Evolutionary conservation across 2,329 filamentous ascomycete species (phyloP).

Genomic region (Xylaria sp.): DNA sequence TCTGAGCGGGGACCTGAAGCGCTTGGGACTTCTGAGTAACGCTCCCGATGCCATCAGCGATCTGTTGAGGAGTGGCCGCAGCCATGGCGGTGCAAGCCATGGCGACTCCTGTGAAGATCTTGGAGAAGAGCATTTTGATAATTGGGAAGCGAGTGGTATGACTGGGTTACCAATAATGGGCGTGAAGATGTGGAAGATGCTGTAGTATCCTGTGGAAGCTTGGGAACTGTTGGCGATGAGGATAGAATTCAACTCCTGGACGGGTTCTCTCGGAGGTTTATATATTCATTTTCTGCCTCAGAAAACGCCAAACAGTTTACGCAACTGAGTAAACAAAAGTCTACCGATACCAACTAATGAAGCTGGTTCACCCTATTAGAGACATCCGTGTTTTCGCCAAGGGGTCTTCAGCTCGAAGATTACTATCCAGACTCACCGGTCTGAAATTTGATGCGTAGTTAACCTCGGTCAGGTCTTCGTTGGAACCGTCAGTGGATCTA

Average conservation of each 20-base stretch:
- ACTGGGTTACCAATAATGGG: conserved; percentile 18
- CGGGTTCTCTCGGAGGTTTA: conserved; percentile 15
- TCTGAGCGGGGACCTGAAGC: conserved; percentile 33
- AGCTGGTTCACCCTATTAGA: neutral
- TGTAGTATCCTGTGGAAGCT: conserved; percentile 4
- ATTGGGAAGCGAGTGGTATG: conserved; percentile 3
- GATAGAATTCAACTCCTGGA: neutral
- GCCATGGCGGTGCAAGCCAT: conserved; percentile 28
- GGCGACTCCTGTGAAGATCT: conserved; percentile 33
- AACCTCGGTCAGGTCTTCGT: neutral
- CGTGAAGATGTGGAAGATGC: neutral
- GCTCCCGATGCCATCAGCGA: conserved; percentile 27
- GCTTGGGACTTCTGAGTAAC: conserved; percentile 30
- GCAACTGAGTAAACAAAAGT: neutral
- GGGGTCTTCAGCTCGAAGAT: conserved; percentile 21
- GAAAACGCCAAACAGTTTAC: neutral
- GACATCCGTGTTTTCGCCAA: neutral
- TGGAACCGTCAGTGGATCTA: conserved; percentile 12
- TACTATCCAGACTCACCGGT: neutral
- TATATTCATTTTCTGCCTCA: conserved; percentile 18
- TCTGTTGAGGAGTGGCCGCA: conserved; percentile 24
- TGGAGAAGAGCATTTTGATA: conserved; percentile 35
- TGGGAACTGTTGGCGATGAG: conserved; percentile 11
- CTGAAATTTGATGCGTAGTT: neutral
- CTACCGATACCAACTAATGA: neutral